Percentiles rank a stretch among this genome's conserved stretches.
Conservation (phyloP, 768 basidiomycete species). For the Termitomyces sp. region DNA sequence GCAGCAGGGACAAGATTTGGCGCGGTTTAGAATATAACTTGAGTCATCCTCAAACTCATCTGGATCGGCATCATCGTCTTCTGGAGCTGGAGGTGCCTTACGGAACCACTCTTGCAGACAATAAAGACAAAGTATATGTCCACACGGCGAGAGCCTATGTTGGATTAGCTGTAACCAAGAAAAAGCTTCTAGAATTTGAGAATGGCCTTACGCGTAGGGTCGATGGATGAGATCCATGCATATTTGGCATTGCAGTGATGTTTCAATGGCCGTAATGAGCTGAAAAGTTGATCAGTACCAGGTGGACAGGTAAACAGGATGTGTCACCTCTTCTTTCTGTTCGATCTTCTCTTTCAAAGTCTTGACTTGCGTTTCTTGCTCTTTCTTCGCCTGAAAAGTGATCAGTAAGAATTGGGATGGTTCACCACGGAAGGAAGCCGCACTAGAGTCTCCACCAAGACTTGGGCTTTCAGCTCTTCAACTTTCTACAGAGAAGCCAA, state of each 20-base stretch:
- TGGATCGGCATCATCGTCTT: slow-evolving; percentile 33
- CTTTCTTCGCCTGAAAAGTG: slow-evolving; percentile 34
- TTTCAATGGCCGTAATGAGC: slow-evolving; percentile 54
- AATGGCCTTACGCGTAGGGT: slow-evolving; percentile 55
- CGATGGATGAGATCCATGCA: slow-evolving; percentile 66
- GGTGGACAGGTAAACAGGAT: background rate
- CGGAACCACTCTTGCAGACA: slow-evolving; percentile 81
- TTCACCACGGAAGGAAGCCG: background rate
- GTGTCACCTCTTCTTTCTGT: slow-evolving; percentile 52
- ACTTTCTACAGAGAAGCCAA: slow-evolving; percentile 34
- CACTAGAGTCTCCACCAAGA: slow-evolving; percentile 34
- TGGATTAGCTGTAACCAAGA: slow-evolving; percentile 6
- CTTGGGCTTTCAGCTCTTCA: slow-evolving; percentile 45
- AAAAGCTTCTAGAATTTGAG: background rate
- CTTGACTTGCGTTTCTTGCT: slow-evolving; percentile 39
- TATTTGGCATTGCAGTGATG: slow-evolving; percentile 66
- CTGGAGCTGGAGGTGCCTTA: slow-evolving; percentile 45
- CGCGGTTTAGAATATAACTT: slow-evolving; percentile 47
- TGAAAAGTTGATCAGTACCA: slow-evolving; percentile 17
- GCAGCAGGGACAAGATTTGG: slow-evolving; percentile 73
- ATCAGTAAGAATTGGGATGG: background rate
- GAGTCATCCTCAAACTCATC: slow-evolving; percentile 30
- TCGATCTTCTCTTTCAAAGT: slow-evolving; percentile 39
- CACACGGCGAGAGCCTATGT: slow-evolving; percentile 65
- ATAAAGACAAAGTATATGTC: slow-evolving; percentile 67